Percentiles rank a stretch among this genome's conserved stretches.
phyloP scores from a whole-genome alignment of 75 land plant species.

The Adiantum capillusveneris region DNA sequence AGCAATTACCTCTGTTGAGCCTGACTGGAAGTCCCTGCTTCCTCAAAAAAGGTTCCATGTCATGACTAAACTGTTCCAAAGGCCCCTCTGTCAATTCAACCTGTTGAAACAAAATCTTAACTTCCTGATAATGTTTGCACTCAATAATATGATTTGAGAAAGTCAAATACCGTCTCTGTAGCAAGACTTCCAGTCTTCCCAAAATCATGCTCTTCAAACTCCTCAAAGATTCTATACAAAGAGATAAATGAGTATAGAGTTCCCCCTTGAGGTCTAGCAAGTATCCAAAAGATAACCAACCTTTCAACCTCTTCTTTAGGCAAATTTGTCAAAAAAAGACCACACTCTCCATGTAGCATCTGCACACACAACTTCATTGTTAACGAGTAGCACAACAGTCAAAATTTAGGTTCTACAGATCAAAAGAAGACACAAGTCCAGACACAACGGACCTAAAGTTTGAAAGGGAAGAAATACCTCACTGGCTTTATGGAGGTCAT shows the following conservation, averaged over 20 bases:
- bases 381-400: neutral
- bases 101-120: conserved; percentile 16
- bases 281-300: conserved; percentile 9
- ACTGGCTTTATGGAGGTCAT: conserved; percentile 67
- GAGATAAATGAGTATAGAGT: neutral
- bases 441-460: too few relatives aligned
- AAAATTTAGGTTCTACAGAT: too few relatives aligned
- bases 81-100: conserved; percentile 91
- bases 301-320: conserved; percentile 65
- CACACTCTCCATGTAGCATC: conserved; percentile 72
- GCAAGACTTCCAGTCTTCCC: conserved; percentile 91
- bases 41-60: conserved; percentile 93
- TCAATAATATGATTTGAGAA: neutral
- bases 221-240: conserved; percentile 54
- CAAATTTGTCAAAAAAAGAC: conserved; percentile 69
- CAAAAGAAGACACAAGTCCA: too few relatives aligned
- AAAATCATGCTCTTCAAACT: conserved; percentile 76
- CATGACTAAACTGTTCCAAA: conserved; percentile 86
- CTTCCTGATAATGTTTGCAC: too few relatives aligned
- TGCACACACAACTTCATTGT: conserved; percentile 10
- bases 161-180: conserved; percentile 55
- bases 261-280: neutral
- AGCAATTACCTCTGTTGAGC: conserved; percentile 76
- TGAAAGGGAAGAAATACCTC: conserved; percentile 37
- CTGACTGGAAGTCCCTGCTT: conserved; percentile 96